These are phyloP conservation scores for Ceratobasidium sp. DNA, from an alignment of 1,284 basidiomycete genomes.

Conservation along the genomic window DNA sequence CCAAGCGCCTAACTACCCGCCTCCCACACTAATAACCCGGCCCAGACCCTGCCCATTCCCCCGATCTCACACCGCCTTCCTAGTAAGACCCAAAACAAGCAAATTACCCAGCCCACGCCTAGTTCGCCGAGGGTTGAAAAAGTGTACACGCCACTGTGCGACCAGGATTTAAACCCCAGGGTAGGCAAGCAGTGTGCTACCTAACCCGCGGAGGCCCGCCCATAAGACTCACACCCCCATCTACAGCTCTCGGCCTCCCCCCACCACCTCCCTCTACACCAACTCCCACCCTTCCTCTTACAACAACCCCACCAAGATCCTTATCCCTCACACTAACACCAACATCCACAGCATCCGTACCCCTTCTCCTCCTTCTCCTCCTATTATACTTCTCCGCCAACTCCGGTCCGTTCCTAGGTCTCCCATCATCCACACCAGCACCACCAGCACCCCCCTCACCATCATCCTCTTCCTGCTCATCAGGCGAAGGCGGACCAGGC, in stretches of 20 bases:
- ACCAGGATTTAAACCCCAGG: too few species aligned
- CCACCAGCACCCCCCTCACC: background rate
- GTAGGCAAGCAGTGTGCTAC: background rate
- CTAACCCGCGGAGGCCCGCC: conserved; percentile 17
- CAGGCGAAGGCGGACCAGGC: background rate
- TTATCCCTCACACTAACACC: background rate
- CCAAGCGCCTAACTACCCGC: too few species aligned
- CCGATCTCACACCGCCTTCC: too few species aligned
- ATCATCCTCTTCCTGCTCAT: background rate
- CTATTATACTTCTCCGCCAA: conserved; percentile 23
- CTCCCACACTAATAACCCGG: too few species aligned
- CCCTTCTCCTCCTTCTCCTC: background rate
- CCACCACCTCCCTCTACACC: background rate
- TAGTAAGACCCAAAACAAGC: too few species aligned
- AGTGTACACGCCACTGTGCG: too few species aligned
- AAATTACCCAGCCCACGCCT: too few species aligned
- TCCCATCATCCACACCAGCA: background rate
- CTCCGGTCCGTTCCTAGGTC: conserved; percentile 24
- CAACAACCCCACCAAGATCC: background rate
- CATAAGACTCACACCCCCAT: conserved; percentile 31
- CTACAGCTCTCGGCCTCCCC: background rate
- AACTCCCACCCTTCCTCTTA: background rate
- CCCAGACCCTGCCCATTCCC: too few species aligned
- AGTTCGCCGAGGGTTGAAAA: too few species aligned
- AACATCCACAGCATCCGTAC: background rate